Base-by-base conservation (phyloP, 768 basidiomycete species). In the Trametes coccinea region DNA sequence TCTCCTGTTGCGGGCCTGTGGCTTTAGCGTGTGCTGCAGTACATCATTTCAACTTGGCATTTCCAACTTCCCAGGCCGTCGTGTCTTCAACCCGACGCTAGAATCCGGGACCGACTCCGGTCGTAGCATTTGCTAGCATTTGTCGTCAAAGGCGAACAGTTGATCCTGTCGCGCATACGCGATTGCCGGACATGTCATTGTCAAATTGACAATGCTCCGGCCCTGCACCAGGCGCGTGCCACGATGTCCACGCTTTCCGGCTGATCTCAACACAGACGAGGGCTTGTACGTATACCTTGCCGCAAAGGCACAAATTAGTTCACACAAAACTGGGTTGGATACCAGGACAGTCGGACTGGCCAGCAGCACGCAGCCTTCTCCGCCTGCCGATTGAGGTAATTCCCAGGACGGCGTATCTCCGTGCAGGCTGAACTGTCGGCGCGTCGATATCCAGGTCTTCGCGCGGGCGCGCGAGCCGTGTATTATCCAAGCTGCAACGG, bases 161-260 rank as follows among this genome's bases (percentile, higher is more conserved):
- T 56, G 54, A 56, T 56, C 45, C 45, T 47, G 54, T 56, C 45
- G 54, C 44, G 45, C 54, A 31, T 49, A 31, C 46, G 45, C 55
- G 33, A 46, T 48, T 39, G 45, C 55, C 33, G 45, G 53, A 22
- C 53, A 27, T 47, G 54, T 46, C 54, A 17, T 47, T 39, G 54
- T 56, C 54, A 47, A 47, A 46, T 29, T 41, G 47, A 13, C n/a
- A 30, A 31, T 13, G 29, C 48, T 31, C 30, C 48, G 48, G 29
- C 11, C 48, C 48, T 49, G 30, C 30, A 8, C 30, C 29, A 49
- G 30, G 45, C 9, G 10, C 45, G 45, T 46, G 45, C 45, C 45
- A 46, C 45, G n/a, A 27, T 27, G 45, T 46, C 53, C 43, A 31
- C 45, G 34, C 46, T 11, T 5, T 17, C 54, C 45, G 54, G 54